Percentiles rank a stretch among this genome's conserved stretches.
Evolutionary conservation across 179 eudicot genomes (phyloP).

Genomic region (Silene coronaria): DNA sequence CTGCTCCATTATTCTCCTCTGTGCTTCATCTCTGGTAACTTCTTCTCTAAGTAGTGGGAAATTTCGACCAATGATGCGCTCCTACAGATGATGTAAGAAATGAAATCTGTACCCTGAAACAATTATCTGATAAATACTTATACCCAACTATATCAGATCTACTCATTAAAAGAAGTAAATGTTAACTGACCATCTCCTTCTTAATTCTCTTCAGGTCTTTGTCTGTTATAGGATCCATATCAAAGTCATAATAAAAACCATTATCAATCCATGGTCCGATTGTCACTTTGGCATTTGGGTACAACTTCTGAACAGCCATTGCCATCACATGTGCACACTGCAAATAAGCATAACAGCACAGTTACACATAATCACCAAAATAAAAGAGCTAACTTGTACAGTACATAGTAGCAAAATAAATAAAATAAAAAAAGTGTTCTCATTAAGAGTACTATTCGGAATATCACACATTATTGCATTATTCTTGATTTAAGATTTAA

Average conservation of each 20-base stretch:
- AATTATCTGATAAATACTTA: slow-evolving; percentile 45
- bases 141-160: slow-evolving; percentile 22
- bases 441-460: no score
- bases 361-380: background rate
- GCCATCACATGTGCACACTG: slow-evolving; percentile 99
- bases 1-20: slow-evolving; percentile 61
- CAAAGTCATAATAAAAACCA: slow-evolving; percentile 96
- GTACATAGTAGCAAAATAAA: background rate
- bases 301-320: slow-evolving; percentile 98
- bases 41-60: slow-evolving; percentile 85
- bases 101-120: slow-evolving; percentile 59
- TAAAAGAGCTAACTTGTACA: background rate
- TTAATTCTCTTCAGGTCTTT: slow-evolving; percentile 85
- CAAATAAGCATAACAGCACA: slow-evolving; percentile 25
- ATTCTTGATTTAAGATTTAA: background rate
- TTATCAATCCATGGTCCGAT: slow-evolving; percentile 98
- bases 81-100: slow-evolving; percentile 87
- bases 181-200: slow-evolving; percentile 89
- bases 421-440: no score
- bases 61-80: slow-evolving; percentile 85
- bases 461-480: background rate
- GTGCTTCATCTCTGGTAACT: slow-evolving; percentile 91
- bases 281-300: slow-evolving; percentile 92
- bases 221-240: slow-evolving; percentile 95
- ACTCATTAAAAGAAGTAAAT: slow-evolving; percentile 13